Percentiles rank a stretch among this genome's conserved stretches.
Evolutionary conservation across 768 basidiomycete genomes (phyloP).

Genomic region (Amylocystis lapponica): DNA sequence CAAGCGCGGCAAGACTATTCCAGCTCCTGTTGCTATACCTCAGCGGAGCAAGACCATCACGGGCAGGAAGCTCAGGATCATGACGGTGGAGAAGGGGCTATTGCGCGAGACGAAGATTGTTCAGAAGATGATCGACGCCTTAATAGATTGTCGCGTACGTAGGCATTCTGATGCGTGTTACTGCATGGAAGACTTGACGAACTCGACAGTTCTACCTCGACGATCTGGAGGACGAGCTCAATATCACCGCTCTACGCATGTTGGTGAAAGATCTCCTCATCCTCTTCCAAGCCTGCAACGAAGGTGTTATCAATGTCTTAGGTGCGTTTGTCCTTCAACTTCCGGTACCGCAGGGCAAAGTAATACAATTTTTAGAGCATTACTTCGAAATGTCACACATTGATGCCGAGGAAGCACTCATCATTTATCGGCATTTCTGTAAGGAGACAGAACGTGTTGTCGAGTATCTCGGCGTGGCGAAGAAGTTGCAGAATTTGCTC

Average conservation of each 20-base stretch:
- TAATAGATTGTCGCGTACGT: conserved; percentile 85
- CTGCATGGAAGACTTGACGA: background rate
- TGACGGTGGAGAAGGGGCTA: conserved; percentile 95
- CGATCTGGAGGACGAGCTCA: conserved; percentile 88
- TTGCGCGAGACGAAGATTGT: conserved; percentile 89
- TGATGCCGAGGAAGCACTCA: conserved; percentile 83
- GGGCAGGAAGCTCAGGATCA: conserved; percentile 79
- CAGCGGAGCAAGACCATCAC: conserved; percentile 68
- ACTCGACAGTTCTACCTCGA: conserved; percentile 81
- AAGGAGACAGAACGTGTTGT: conserved; percentile 89
- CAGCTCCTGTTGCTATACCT: conserved; percentile 22
- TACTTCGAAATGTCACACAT: conserved; percentile 97
- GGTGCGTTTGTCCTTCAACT: conserved; percentile 39
- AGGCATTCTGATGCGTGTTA: conserved; percentile 1
- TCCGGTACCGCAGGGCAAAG: conserved; percentile 26
- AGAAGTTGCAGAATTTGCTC: conserved; percentile 86
- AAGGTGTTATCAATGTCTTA: conserved; percentile 81
- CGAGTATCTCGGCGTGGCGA: conserved; percentile 87
- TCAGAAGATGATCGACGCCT: conserved; percentile 81
- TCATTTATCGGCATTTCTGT: conserved; percentile 92
- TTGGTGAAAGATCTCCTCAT: conserved; percentile 94
- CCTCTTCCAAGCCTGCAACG: conserved; percentile 93
- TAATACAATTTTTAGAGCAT: conserved; percentile 53
- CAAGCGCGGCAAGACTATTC: conserved; percentile 14
- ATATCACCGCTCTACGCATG: conserved; percentile 84